Evolutionary conservation across 805 yeast species (phyloP).

Genomic region (Candida pseudoglaebosa): DNA sequence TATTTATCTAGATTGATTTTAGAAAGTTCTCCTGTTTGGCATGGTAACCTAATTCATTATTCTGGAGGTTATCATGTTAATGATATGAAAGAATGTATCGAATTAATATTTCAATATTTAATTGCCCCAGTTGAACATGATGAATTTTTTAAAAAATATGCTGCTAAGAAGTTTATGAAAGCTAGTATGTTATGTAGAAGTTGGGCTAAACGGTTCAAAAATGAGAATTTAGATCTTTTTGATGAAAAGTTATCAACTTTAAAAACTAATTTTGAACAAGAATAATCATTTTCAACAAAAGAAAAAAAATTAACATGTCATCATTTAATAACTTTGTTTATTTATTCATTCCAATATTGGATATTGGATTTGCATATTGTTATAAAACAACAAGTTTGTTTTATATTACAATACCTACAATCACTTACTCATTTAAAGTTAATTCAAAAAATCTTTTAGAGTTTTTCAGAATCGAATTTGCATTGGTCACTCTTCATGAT

Average conservation of each 20-base stretch:
- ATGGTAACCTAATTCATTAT: constrained; percentile 81
- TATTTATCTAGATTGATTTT: constrained; percentile 71
- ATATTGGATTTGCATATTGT: constrained; percentile 3
- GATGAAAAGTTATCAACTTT: constrained; percentile 19
- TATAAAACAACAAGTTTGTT: background rate
- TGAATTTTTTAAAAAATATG: constrained; percentile 90
- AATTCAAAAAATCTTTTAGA: background rate
- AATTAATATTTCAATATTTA: constrained; percentile 70
- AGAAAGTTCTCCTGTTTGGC: constrained; percentile 69
- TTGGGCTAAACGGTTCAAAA: constrained; percentile 66
- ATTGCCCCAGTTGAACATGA: constrained; percentile 83
- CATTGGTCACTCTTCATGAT: background rate
- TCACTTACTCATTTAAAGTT: background rate
- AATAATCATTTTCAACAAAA: background rate
- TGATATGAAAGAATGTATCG: constrained; percentile 69
- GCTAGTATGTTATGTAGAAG: constrained; percentile 76
- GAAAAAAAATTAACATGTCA: too few species aligned
- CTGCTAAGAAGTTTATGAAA: constrained; percentile 82
- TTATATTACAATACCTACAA: background rate
- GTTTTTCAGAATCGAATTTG: background rate
- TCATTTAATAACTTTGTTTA: background rate
- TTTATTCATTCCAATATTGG: background rate
- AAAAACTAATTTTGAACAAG: constrained; percentile 2
- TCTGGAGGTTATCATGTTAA: constrained; percentile 82
- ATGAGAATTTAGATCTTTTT: constrained; percentile 42